Evolutionary conservation across 768 basidiomycete species (phyloP), one percentile per base, ranked within the genome.

Genomic region (Hygrophorus pudorinus): DNA sequence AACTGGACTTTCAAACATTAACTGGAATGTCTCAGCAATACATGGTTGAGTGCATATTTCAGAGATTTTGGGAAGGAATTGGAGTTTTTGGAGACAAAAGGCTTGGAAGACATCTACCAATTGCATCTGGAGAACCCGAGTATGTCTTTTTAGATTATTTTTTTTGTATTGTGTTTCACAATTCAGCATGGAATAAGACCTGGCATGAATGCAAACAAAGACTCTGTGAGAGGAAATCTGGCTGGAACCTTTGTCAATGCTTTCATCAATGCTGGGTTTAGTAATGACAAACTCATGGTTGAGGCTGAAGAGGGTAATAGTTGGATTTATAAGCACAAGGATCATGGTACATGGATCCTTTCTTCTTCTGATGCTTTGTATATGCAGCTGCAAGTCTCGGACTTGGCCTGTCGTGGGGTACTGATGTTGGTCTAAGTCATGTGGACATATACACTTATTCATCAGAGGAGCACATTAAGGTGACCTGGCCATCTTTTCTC

Each of bases 261-360:
- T 1, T 99, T 98, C 48, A 94, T 97, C 41, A 99, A 99, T 56
- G 94, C 92, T 36, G 96, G 94, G 0, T 99, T 93, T 57, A 91
- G 91, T 17, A 99, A 99, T 59, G 96, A 99, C 62, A 97, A 96
- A 60, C 75, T 99, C 43, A 94, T 99, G 89, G 91, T 93, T 4
- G 85, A 83, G 57, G 94, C 92, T 1, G 87, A 91, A 47, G 93
- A 96, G 56, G 94, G 96, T 11, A 88, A 79, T 62, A 93, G 90
- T 55, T 99, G 92, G 92, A 90, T 99, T 46, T 99, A 98, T 73
- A 98, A 98, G 75, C 98, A 98, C 71, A 98, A 98, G 66, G 94
- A 97, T 42, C 90, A 96, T 50, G 96, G 93, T 82, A 72, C 57
- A 10, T 48, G 14, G 41, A 21, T 7, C 14, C 4, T 24, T 13